Evolutionary conservation across 2,329 filamentous ascomycete species (phyloP).

Genomic region (Colletotrichum magnum): DNA sequence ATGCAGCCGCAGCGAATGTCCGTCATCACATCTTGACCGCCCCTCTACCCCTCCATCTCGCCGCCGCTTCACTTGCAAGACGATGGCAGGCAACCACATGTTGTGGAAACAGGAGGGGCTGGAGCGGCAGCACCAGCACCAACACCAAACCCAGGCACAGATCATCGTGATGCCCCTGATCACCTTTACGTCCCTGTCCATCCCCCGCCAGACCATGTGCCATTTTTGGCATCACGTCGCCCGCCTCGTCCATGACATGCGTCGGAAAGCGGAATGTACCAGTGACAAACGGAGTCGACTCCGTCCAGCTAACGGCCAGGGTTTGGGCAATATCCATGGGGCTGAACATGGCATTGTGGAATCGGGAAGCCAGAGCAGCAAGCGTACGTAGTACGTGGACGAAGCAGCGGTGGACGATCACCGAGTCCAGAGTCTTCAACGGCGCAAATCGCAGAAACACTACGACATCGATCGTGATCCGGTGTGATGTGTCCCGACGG

Average conservation of each 20-base stretch:
- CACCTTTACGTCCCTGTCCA: conserved; percentile 27
- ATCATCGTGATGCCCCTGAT: conserved; percentile 32
- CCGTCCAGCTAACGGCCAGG: conserved; percentile 4
- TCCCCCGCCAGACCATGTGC: conserved; percentile 11
- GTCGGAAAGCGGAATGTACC: conserved; percentile 5
- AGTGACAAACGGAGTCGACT: conserved; percentile 18
- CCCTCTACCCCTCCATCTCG: background rate
- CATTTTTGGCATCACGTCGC: conserved; percentile 18
- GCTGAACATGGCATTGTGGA: conserved; percentile 16
- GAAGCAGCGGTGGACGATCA: conserved; percentile 15
- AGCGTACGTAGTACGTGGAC: conserved; percentile 22
- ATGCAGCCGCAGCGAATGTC: background rate
- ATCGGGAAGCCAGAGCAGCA: background rate
- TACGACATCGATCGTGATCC: conserved; percentile 23
- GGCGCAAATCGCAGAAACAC: conserved; percentile 21
- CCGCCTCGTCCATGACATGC: conserved; percentile 25
- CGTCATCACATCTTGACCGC: conserved; percentile 4
- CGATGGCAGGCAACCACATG: background rate
- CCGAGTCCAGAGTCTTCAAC: background rate
- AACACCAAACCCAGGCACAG: background rate
- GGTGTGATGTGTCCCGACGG: background rate
- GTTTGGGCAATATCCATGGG: conserved; percentile 3
- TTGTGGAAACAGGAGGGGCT: background rate
- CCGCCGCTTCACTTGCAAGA: conserved; percentile 4
- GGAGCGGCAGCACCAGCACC: background rate